Evolutionary conservation across 2,329 filamentous ascomycete genomes (phyloP).

Genomic region (Orbilia brochopaga): DNA sequence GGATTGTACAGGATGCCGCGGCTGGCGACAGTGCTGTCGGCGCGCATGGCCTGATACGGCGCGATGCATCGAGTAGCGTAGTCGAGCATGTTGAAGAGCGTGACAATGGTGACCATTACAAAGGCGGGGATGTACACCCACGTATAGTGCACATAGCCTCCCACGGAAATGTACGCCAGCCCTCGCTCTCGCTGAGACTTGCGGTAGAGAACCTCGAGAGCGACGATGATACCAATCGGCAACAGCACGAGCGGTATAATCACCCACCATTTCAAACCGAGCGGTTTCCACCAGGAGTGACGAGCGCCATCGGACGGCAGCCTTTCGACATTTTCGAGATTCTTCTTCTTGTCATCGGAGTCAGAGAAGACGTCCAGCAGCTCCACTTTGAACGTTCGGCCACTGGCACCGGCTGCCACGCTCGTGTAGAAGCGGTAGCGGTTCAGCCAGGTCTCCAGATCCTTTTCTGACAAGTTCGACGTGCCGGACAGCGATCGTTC

Average conservation of each 20-base stretch:
- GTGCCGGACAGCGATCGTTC: conserved; percentile 44
- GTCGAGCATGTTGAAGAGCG: conserved; percentile 47
- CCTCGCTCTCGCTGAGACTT: conserved; percentile 34
- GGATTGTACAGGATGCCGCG: conserved; percentile 48
- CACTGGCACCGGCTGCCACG: conserved; percentile 14
- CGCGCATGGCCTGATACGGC: conserved; percentile 46
- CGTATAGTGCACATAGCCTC: conserved; percentile 47
- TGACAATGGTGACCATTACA: conserved; percentile 42
- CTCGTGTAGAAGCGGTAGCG: conserved; percentile 37
- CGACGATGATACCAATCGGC: conserved; percentile 39
- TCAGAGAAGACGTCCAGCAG: conserved; percentile 18
- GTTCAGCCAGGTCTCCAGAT: conserved; percentile 36
- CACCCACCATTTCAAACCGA: conserved; percentile 48
- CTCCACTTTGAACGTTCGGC: conserved; percentile 43
- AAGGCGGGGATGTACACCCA: conserved; percentile 48
- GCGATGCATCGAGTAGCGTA: conserved; percentile 39
- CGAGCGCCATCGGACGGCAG: background rate
- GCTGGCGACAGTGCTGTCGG: conserved; percentile 36
- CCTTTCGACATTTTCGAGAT: conserved; percentile 17
- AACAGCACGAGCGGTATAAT: conserved; percentile 32
- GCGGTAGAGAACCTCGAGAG: conserved; percentile 40
- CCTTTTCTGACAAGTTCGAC: conserved; percentile 34
- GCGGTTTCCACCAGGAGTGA: conserved; percentile 44
- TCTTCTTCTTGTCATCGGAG: conserved; percentile 9
- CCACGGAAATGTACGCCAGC: conserved; percentile 33